Conservation (phyloP, 257 asterid genomes). For the Verbena officinalis region DNA sequence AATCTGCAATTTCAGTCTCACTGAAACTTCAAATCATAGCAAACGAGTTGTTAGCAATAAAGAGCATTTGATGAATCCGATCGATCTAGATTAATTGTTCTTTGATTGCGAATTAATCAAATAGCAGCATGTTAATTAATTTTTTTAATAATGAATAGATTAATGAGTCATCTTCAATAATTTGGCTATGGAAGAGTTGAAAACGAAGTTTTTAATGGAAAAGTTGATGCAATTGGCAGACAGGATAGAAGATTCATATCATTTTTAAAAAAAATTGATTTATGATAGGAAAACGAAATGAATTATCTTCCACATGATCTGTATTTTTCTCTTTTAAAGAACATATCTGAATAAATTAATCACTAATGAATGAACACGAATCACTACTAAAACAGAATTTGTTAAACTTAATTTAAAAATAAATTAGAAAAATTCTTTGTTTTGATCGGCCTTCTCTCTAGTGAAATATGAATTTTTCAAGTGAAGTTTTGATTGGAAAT, state of each 20-base stretch:
- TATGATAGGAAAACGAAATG: conserved; percentile 16
- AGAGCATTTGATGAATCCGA: neutral
- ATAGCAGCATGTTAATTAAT: neutral
- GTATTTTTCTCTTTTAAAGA: neutral
- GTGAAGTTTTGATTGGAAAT: too few relatives aligned
- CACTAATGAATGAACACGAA: too few relatives aligned
- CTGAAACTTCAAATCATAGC: neutral
- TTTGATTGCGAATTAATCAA: conserved; percentile 5
- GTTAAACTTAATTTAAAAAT: too few relatives aligned
- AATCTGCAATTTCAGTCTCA: neutral
- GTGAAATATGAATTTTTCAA: too few relatives aligned
- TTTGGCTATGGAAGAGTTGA: conserved; percentile 29
- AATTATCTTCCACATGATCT: conserved; percentile 6
- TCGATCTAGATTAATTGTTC: neutral
- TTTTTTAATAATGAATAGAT: conserved; percentile 12
- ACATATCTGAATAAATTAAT: too few relatives aligned
- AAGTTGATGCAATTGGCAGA: conserved; percentile 47
- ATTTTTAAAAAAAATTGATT: neutral
- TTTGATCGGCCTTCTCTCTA: too few relatives aligned
- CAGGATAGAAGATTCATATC: conserved; percentile 44
- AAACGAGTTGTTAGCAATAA: neutral
- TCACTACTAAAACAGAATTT: too few relatives aligned
- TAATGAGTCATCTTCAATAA: conserved; percentile 32
- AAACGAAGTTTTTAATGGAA: conserved; percentile 35
- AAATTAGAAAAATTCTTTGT: too few relatives aligned